phyloP scores from a whole-genome alignment of 768 basidiomycete species.

The Russula sp. region DNA sequence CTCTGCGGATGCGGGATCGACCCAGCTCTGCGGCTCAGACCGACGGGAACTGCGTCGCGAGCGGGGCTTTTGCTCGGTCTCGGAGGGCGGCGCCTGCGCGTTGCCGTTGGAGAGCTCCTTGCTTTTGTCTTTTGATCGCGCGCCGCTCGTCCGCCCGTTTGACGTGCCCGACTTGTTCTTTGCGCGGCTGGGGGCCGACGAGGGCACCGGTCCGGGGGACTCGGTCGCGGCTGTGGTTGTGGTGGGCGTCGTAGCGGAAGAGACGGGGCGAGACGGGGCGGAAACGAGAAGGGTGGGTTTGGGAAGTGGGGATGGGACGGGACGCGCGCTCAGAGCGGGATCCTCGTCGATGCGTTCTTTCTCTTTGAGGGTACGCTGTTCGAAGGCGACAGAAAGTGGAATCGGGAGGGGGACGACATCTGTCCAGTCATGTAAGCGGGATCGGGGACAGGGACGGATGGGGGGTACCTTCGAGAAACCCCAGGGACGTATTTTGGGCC shows the following conservation, averaged over 20 bases:
- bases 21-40: constrained; percentile 18
- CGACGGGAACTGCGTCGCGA: constrained; percentile 20
- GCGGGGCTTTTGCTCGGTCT: constrained; percentile 6
- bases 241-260: constrained; percentile 17
- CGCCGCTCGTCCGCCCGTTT: constrained; percentile 14
- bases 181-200: constrained; percentile 4
- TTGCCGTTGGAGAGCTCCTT: constrained; percentile 14
- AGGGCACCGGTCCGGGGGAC: constrained; percentile 1
- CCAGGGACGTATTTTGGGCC: constrained; percentile 8
- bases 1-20: not conserved
- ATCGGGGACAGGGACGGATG: not conserved
- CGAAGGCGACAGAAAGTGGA: constrained; percentile 19
- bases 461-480: constrained; percentile 22
- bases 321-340: constrained; percentile 19
- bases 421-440: not conserved
- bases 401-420: constrained; percentile 22
- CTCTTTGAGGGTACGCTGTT: constrained; percentile 16
- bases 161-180: constrained; percentile 15
- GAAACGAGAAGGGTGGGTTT: constrained; percentile 4
- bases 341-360: constrained; percentile 24
- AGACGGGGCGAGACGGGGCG: constrained; percentile 10
- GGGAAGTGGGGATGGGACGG: constrained; percentile 4
- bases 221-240: not conserved
- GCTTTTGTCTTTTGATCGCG: constrained; percentile 20
- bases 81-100: not conserved